Evolutionary conservation across 1,284 basidiomycete genomes (phyloP), one percentile per base, ranked within the genome.

Genomic region (Microstroma glucosiphilum): DNA sequence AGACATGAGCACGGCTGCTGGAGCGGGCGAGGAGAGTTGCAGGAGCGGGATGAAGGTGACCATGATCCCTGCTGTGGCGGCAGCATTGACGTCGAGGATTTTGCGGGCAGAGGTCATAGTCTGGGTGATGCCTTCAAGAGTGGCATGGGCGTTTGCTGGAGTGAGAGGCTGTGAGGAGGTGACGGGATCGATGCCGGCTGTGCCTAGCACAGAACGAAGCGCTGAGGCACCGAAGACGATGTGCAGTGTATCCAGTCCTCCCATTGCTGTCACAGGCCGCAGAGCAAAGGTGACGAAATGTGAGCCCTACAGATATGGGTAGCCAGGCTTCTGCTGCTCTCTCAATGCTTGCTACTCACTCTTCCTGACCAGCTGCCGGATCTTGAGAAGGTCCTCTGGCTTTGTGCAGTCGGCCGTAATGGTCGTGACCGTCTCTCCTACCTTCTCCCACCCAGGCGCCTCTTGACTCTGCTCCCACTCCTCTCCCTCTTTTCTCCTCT

Each of bases 171-270:
- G 58, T 0, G 12, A 79, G 80, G 12, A 84, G 81, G 55, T 85
- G 13, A 81, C 70, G 23, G 81, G 80, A 56, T 85, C 82, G 4
- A 86, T 82, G 0, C 87, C 87, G 11, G 89, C 88, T 4, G 90
- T 81, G 15, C 86, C 85, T 72, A 93, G 83, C 17, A 96, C 80
- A 0, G 91, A 89, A 55, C 85, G 85, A 1, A 92, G 83, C 1
- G 91, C 88, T 1, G 90, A 91, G 0, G 92, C 89, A 6, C 92
- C 92, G 7, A 92, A 91, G 59, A 86, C 85, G 60, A 96, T 86
- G 54, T 92, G 82, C 3, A 94, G 76, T 0, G 92, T 96, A 76
- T 96, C 92, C 2, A 94, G 69, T 13, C 91, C 89, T 3, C 81
- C 82, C 88, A 90, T 91, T 63, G 83, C 91, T 92, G 61, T 12